Conservation (phyloP, 192 early-diverging fungal genomes). For the Podila verticillata region DNA sequence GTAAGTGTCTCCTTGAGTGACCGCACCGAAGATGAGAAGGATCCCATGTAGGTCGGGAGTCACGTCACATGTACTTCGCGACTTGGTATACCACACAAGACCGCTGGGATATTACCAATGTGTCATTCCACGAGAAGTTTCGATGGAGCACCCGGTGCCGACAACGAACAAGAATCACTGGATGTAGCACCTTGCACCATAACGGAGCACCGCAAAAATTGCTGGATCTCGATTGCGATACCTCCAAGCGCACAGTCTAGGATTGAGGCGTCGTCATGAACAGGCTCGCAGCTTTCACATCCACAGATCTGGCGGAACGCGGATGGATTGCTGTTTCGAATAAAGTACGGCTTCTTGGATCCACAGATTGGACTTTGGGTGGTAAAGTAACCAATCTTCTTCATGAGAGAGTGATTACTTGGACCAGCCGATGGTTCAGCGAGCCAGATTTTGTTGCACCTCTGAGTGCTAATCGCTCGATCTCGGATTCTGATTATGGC, state of each 20-base stretch:
- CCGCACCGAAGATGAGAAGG: conserved; percentile 12
- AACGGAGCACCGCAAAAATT: conserved; percentile 17
- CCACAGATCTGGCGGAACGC: conserved; percentile 5
- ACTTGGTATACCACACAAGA: conserved; percentile 8
- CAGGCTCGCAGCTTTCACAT: neutral
- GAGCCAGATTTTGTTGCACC: conserved; percentile 2
- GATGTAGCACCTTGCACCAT: neutral
- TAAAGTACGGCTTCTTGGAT: conserved; percentile 4
- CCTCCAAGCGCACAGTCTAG: neutral
- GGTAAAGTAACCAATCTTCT: conserved; percentile 3
- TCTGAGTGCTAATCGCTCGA: conserved; percentile 7
- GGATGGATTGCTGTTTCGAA: conserved; percentile 21
- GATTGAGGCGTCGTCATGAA: neutral
- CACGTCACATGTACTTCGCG: conserved; percentile 7
- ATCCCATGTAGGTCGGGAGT: conserved; percentile 19
- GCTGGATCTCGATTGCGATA: conserved; percentile 32
- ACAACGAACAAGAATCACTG: neutral
- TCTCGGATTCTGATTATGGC: conserved; percentile 12
- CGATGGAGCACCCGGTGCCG: neutral
- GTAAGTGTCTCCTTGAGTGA: conserved; percentile 1
- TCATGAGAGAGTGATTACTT: neutral
- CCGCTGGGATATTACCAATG: conserved; percentile 21
- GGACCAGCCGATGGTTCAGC: neutral
- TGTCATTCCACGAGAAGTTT: neutral
- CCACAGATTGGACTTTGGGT: conserved; percentile 11